Base-by-base conservation (phyloP, 495 filamentous ascomycete genomes). In the Penicillium samsonianum region DNA sequence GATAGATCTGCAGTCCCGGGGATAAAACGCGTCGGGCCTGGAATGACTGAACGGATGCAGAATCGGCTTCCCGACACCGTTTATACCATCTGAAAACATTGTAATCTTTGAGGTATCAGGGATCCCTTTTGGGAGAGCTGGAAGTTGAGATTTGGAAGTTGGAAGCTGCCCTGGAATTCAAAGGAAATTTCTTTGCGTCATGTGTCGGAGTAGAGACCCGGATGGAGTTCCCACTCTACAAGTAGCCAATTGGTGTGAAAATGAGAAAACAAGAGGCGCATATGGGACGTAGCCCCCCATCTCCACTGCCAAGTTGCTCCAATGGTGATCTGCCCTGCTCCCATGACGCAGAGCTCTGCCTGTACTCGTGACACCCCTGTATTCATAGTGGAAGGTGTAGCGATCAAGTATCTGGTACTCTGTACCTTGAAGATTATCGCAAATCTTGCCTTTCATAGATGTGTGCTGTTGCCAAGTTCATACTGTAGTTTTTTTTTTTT, bases 211-310 rank as follows among this genome's bases (percentile, higher is more conserved):
- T 44, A 23, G 33, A 54, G 48, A 50, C 20, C 53, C 52, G 57
- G 51, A 25, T 19, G 6, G 17, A 28, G 37, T 37, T 28, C 19
- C 38, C 61, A 65, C 55, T 67, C 66, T 66, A n/a, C n/a, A n/a
- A n/a, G n/a, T n/a, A 72, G 62, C 1, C 3, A 19, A 76, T 75
- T 75, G 73, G 70, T 71, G 73, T 70, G 68, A 67, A 56, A 67
- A 65, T 46, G 37, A 26, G 7, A 17, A 9, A 10, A 35, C 10
- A 26, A 33, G 30, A 38, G 20, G 23, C 33, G 65, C 65, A 65
- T 72, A 61, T 28, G n/a, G 30, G 7, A 69, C 30, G 30, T 11
- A 31, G 31, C 10, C 28, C 30, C 67, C 37, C 6, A 50, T 62
- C 56, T 54, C 72, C 67, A 57, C 51, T 17, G 37, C 37, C 53